Percentiles rank a stretch among this genome's conserved stretches.
Conservation (phyloP, 331 rosid species). For the Rosa hybrid region DNA sequence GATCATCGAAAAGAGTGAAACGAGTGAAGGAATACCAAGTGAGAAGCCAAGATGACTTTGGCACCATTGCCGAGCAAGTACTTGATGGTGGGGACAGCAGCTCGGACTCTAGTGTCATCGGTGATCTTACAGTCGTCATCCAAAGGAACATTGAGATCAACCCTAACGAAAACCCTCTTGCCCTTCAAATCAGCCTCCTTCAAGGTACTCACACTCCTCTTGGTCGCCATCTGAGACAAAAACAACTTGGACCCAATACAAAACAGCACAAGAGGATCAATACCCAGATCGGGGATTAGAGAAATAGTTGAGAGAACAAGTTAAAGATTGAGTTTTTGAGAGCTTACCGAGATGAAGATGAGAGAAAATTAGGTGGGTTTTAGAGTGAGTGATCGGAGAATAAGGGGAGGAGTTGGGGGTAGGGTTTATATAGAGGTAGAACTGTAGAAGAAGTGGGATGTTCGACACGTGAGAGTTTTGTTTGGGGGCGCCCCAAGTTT, state of each 20-base stretch:
- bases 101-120: conserved; percentile 89
- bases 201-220: conserved; percentile 82
- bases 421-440: not conserved
- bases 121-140: conserved; percentile 79
- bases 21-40: conserved; percentile 49
- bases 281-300: conserved; percentile 2
- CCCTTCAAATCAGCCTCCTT: conserved; percentile 82
- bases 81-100: conserved; percentile 90
- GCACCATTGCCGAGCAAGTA: conserved; percentile 73
- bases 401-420: not conserved
- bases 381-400: conserved; percentile 1
- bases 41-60: conserved; percentile 68
- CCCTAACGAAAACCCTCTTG: conserved; percentile 86
- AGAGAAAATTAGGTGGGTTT: not conserved
- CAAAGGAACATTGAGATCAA: conserved; percentile 93
- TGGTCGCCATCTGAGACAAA: conserved; percentile 68
- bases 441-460: not conserved
- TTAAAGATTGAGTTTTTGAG: not conserved
- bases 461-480: conserved; percentile 4
- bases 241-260: not conserved
- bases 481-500: conserved; percentile 1
- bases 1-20: not conserved
- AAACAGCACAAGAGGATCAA: conserved; percentile 20
- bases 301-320: not conserved
- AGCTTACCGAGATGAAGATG: conserved; percentile 17